A percentile compares a stretch with the other conserved stretches of the same genome.
These are phyloP conservation scores for Stentor roeselii DNA, from an alignment of 73 alveolate genomes.

Conservation along the genomic window DNA sequence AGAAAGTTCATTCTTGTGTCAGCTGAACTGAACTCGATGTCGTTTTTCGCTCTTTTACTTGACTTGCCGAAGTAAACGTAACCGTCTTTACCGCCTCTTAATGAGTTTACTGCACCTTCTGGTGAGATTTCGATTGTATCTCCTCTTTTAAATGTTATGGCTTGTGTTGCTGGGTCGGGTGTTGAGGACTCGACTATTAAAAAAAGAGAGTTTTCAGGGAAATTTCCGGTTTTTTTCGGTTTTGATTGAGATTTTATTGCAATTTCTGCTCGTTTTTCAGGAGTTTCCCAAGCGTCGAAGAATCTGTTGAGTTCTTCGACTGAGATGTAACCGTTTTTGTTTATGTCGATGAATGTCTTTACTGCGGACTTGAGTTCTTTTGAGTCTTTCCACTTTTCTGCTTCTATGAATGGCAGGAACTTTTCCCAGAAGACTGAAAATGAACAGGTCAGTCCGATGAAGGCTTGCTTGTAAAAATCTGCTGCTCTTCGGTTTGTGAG, in stretches of 20 bases:
- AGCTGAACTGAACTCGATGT: constrained; percentile 14
- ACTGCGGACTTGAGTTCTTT: neutral
- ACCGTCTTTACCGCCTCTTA: neutral
- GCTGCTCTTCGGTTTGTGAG: neutral
- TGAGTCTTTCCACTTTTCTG: neutral
- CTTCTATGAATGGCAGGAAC: neutral
- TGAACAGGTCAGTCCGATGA: neutral
- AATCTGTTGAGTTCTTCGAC: neutral
- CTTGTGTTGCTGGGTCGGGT: constrained; percentile 15
- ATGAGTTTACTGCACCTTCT: neutral
- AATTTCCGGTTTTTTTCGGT: neutral
- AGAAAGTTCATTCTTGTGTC: neutral
- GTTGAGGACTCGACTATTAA: neutral
- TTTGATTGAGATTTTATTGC: neutral
- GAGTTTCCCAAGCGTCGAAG: constrained; percentile 10
- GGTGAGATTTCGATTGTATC: neutral
- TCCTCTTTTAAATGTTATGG: neutral
- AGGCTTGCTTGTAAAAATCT: neutral
- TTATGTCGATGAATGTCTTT: neutral
- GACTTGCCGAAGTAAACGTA: constrained; percentile 13
- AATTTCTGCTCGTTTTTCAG: neutral
- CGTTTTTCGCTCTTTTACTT: neutral
- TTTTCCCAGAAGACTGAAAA: neutral
- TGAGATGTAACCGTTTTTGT: neutral
- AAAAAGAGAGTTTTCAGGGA: neutral